Evolutionary conservation across 1,139 yeast genomes (phyloP).

Genomic region (Nakaseomyces sp.): DNA sequence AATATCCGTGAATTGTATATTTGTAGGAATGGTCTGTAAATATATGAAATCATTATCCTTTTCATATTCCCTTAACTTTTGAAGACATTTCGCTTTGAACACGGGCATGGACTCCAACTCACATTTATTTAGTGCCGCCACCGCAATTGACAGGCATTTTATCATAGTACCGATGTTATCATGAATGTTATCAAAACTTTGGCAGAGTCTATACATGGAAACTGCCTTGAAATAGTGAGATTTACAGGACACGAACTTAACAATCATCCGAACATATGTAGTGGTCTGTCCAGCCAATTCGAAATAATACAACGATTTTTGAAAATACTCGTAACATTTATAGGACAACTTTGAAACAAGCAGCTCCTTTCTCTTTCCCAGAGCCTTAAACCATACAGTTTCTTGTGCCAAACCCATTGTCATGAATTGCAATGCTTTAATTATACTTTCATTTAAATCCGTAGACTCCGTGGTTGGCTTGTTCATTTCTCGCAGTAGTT

Average conservation of each 20-base stretch:
- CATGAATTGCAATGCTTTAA: conserved; percentile 38
- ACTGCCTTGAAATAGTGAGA: conserved; percentile 58
- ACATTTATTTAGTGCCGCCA: not conserved
- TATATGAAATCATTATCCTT: conserved; percentile 77
- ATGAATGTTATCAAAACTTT: conserved; percentile 30
- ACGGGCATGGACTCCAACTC: not conserved
- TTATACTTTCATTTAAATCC: conserved; percentile 35
- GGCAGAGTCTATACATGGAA: conserved; percentile 54
- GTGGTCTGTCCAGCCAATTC: conserved; percentile 39
- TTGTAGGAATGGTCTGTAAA: conserved; percentile 51
- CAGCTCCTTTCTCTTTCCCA: conserved; percentile 50
- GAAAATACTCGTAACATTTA: conserved; percentile 8
- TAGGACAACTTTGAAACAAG: conserved; percentile 53
- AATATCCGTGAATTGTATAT: not conserved
- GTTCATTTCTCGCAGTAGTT: conserved; percentile 29
- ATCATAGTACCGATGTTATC: conserved; percentile 52
- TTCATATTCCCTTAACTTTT: conserved; percentile 45
- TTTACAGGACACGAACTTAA: conserved; percentile 47
- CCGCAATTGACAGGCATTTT: conserved; percentile 20
- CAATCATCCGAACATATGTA: conserved; percentile 42
- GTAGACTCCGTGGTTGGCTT: conserved; percentile 17
- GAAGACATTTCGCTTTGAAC: not conserved
- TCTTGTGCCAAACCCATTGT: conserved; percentile 87
- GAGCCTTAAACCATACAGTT: conserved; percentile 70
- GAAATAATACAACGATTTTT: conserved; percentile 55